Evolutionary conservation across 1,139 yeast species (phyloP).

Genomic region (Geotrichum histeridarum): DNA sequence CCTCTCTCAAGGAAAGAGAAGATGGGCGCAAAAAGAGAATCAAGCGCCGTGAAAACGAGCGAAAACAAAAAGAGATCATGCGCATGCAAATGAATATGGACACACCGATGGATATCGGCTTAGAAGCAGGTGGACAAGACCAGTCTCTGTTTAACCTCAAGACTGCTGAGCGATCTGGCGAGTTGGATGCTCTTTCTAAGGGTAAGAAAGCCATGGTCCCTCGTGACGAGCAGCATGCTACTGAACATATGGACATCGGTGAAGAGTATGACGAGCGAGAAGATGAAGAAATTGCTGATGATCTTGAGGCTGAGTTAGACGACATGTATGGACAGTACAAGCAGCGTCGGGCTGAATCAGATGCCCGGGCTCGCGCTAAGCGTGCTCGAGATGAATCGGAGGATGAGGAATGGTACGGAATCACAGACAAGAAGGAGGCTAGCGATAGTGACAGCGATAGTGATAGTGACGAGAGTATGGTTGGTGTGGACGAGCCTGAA

Average conservation of each 20-base stretch:
- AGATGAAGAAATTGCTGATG: constrained; percentile 60
- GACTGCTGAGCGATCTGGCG: constrained; percentile 80
- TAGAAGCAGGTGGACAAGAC: constrained; percentile 86
- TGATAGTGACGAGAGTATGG: constrained; percentile 30
- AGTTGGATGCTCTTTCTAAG: constrained; percentile 61
- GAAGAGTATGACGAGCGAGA: constrained; percentile 41
- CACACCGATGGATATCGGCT: constrained; percentile 87
- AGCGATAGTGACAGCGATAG: constrained; percentile 36
- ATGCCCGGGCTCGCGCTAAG: constrained; percentile 76
- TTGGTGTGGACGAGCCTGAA: constrained; percentile 22
- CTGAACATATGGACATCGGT: constrained; percentile 43
- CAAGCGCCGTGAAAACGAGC: constrained; percentile 74
- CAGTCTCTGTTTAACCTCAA: constrained; percentile 79
- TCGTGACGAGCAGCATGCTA: constrained; percentile 44
- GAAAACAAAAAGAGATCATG: constrained; percentile 78
- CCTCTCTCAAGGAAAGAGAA: constrained; percentile 66
- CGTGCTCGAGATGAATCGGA: constrained; percentile 74
- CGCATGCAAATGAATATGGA: constrained; percentile 97
- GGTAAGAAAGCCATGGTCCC: constrained; percentile 77
- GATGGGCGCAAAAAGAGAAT: constrained; percentile 67
- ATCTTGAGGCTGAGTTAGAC: constrained; percentile 74
- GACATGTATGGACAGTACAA: constrained; percentile 74
- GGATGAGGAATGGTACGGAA: constrained; percentile 74
- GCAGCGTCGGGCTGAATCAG: constrained; percentile 67
- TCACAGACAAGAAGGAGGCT: constrained; percentile 40